Evolutionary conservation across 73 alveolate genomes (phyloP).

Genomic region (Paramecium pentaurelia): DNA sequence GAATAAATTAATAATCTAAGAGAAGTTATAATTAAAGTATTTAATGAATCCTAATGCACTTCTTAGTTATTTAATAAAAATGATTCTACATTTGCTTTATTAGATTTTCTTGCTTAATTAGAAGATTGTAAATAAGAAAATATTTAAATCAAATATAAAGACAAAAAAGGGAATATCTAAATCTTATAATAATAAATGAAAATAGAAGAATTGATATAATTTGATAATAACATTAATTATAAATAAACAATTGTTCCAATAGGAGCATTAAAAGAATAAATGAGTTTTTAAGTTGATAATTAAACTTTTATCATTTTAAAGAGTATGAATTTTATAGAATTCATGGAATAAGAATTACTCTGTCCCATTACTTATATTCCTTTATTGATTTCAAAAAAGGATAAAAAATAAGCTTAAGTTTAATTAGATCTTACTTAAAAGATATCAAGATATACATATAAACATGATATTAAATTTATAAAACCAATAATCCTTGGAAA

Average conservation of each 20-base stretch:
- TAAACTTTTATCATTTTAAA: background rate
- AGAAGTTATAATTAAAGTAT: background rate
- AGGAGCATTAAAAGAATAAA: constrained; percentile 18
- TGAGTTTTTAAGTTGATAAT: background rate
- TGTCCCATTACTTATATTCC: background rate
- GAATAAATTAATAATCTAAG: background rate
- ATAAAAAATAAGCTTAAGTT: background rate
- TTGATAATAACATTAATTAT: background rate
- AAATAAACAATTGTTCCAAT: constrained; percentile 1
- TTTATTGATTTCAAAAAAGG: background rate
- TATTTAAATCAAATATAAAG: constrained; percentile 16
- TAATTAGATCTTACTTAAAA: background rate
- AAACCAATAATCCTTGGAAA: background rate
- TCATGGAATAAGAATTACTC: background rate
- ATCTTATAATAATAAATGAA: background rate
- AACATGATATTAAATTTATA: background rate
- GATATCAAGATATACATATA: background rate
- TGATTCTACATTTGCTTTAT: background rate
- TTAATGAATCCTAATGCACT: background rate
- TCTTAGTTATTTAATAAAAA: background rate
- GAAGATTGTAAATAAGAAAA: background rate
- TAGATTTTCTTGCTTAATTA: background rate
- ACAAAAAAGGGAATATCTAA: background rate
- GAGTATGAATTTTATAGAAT: background rate
- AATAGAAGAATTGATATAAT: background rate